Conservation (phyloP, 208 protist species). For the Trypanosoma vivax region DNA sequence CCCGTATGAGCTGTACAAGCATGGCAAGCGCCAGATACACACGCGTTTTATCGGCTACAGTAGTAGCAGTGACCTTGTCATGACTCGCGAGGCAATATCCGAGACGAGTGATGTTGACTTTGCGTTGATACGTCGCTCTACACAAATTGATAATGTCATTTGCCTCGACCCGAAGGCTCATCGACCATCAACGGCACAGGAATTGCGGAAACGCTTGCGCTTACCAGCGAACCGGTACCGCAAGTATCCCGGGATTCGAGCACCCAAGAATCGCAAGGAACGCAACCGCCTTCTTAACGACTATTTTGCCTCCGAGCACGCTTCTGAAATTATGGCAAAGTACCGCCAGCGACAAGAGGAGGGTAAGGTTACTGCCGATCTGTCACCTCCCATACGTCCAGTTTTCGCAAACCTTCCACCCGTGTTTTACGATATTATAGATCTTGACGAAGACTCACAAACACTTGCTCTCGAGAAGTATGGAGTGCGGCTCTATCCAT, state of each 20-base stretch:
- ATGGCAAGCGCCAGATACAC: constrained; percentile 70
- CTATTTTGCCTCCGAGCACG: constrained; percentile 60
- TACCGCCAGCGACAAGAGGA: constrained; percentile 40
- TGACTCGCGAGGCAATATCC: constrained; percentile 69
- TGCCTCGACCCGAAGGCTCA: constrained; percentile 75
- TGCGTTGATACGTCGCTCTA: constrained; percentile 33
- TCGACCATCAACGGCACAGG: constrained; percentile 52
- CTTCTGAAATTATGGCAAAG: constrained; percentile 35
- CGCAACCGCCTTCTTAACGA: constrained; percentile 80
- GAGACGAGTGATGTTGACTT: constrained; percentile 73
- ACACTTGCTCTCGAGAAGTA: constrained; percentile 28
- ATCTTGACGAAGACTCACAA: constrained; percentile 66
- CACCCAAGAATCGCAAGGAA: constrained; percentile 63
- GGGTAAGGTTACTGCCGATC: constrained; percentile 15
- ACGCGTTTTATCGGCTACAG: constrained; percentile 81
- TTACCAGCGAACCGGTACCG: constrained; percentile 51
- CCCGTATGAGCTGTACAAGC: constrained; percentile 79
- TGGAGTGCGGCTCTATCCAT: constrained; percentile 20
- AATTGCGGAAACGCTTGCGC: constrained; percentile 39
- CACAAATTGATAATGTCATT: constrained; percentile 52
- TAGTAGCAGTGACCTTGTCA: constrained; percentile 76
- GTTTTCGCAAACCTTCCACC: constrained; percentile 55
- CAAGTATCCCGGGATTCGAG: constrained; percentile 83
- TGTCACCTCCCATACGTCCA: constrained; percentile 23
- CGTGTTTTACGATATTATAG: constrained; percentile 42